Evolutionary conservation across 2,329 filamentous ascomycete species (phyloP).

Genomic region (Ceratocystis cubensis): DNA sequence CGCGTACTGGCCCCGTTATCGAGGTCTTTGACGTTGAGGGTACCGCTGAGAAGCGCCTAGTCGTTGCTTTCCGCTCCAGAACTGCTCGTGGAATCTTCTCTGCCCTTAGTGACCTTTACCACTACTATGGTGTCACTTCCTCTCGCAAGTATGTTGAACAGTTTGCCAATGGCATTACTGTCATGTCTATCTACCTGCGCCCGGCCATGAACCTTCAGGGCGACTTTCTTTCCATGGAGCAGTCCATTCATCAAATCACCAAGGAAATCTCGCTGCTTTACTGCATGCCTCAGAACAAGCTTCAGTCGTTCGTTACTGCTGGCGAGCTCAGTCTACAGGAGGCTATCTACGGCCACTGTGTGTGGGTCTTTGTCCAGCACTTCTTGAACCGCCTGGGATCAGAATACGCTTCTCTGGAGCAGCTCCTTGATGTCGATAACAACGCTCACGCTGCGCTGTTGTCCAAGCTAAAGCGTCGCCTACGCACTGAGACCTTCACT

Average conservation of each 20-base stretch:
- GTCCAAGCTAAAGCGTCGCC: constrained; percentile 85
- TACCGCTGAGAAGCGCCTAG: constrained; percentile 80
- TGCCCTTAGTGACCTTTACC: constrained; percentile 87
- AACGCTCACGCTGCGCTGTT: constrained; percentile 76
- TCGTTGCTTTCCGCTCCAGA: constrained; percentile 86
- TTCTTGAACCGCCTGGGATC: constrained; percentile 91
- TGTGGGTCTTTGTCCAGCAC: constrained; percentile 95
- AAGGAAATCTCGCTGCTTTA: constrained; percentile 96
- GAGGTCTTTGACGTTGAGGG: constrained; percentile 95
- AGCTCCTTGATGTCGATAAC: constrained; percentile 68
- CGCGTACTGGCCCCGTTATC: constrained; percentile 83
- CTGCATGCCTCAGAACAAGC: constrained; percentile 95
- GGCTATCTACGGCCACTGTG: constrained; percentile 91
- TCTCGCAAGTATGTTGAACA: constrained; percentile 97
- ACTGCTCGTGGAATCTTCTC: constrained; percentile 91
- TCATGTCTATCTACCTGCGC: constrained; percentile 89
- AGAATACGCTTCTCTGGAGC: constrained; percentile 78
- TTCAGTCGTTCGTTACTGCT: constrained; percentile 76
- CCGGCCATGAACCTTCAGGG: constrained; percentile 49
- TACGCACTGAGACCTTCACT: constrained; percentile 94
- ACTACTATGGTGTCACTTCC: constrained; percentile 95
- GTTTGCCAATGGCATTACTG: constrained; percentile 95
- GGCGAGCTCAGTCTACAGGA: constrained; percentile 87
- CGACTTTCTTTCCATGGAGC: constrained; percentile 66
- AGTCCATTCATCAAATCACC: constrained; percentile 96